Evolutionary conservation across 2,329 filamentous ascomycete genomes (phyloP), one percentile per base, ranked within the genome.

Genomic region (Aureobasidium sp.): DNA sequence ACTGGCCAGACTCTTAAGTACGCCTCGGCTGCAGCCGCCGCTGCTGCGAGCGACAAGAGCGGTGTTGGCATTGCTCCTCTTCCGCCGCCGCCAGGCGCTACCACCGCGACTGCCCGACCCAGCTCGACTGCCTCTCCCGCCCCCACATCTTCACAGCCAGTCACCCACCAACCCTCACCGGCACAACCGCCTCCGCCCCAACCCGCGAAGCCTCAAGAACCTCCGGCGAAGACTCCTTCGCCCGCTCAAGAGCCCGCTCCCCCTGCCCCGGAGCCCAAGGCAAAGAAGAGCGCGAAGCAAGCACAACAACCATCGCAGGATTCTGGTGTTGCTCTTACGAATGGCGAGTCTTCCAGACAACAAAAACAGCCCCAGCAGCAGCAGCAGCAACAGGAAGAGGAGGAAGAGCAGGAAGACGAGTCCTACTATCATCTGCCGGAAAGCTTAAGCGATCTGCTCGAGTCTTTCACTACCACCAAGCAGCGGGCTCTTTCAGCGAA

Each of bases 1-100:
- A 89, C 91, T 4, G 91, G 91, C 52, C 93, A 97, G 74, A 90
- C 89, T 1, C 80, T 99, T 67, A 97, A 97, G 76, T 99, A 99
- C 73, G 94, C 94, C 48, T 97, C 94, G 41, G 94, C 94, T 0
- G 94, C 94, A 0, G 94, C 94, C 0, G 94, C 94, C 0, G 94
- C 93, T 0, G 93, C 94, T 0, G 91, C 92, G 50, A 91, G 86
- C 73, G 91, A 96, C 76, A 92, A 90, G 78, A 93, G 88, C 72
- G 83, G 83, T 59, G 88, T 97, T 34, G 94, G 94, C 29, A 97
- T 99, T 71, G 87, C 93, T 63, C 94, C 94, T 44, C 80, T 97
- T 70, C 94, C 94, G 61, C 93, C 94, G 65, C 94, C 94, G 69
- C 91, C 91, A 32, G 88, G 89, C 59, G 75, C 77, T 34, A 60